Percentiles rank a stretch among this genome's conserved stretches.
These are phyloP conservation scores for Thinopyrum elongatum DNA, from an alignment of 176 grass and related monocot genomes.

Conservation along the genomic window DNA sequence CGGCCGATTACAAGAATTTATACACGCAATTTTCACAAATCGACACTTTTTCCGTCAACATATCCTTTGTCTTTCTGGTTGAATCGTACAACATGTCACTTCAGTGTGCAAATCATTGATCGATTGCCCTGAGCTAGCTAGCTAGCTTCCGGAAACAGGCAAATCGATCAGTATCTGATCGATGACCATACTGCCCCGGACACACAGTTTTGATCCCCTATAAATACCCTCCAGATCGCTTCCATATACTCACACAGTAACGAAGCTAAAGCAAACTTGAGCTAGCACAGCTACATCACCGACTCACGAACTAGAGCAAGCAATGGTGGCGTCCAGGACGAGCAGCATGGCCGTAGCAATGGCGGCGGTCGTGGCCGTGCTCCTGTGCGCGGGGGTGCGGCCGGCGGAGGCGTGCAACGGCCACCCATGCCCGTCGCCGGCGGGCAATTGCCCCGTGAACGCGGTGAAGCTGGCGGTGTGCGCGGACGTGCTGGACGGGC, in stretches of 20 bases:
- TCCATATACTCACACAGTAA: neutral
- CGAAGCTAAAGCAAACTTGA: neutral
- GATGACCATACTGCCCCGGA: neutral
- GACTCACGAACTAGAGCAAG: neutral
- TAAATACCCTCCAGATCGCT: neutral
- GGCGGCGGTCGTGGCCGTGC: neutral
- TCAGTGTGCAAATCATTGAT: neutral
- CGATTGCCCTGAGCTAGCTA: neutral
- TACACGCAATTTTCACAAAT: neutral
- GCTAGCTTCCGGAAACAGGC: neutral
- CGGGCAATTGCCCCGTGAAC: conserved; percentile 52
- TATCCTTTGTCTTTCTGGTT: neutral
- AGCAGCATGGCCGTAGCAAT: neutral
- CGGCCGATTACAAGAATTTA: neutral
- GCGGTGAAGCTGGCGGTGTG: conserved; percentile 63
- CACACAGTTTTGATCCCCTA: neutral
- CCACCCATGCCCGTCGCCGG: conserved; percentile 24
- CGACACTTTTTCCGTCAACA: neutral
- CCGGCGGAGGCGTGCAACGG: neutral
- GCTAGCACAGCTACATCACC: neutral
- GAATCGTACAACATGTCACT: neutral
- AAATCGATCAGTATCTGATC: neutral
- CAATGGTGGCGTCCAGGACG: neutral
- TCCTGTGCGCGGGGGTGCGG: neutral
- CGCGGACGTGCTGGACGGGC: conserved; percentile 57